These are phyloP conservation scores for Lentinula raphanica DNA, from an alignment of 768 basidiomycete species.

Conservation along the genomic window DNA sequence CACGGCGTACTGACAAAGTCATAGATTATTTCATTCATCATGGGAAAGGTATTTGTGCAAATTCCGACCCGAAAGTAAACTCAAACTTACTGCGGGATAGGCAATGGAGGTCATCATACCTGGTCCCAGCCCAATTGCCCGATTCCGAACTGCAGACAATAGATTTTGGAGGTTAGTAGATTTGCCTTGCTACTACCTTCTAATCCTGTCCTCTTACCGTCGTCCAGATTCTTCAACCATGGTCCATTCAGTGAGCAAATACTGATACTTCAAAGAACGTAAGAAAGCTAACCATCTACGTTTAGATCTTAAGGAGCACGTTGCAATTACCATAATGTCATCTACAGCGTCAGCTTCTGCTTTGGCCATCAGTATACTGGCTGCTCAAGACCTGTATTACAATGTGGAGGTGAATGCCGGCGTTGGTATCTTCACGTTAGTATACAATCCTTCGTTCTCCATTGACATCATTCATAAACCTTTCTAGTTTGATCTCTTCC, in stretches of 20 bases:
- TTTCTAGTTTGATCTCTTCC: conserved; percentile 25
- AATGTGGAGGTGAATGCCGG: conserved; percentile 32
- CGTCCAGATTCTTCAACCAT: conserved; percentile 37
- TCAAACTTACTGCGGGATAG: conserved; percentile 5
- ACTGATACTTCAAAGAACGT: conserved; percentile 2
- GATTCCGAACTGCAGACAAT: conserved; percentile 22
- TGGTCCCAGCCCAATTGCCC: conserved; percentile 17
- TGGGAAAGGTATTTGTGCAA: conserved; percentile 29
- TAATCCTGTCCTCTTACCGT: background rate
- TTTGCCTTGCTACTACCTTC: background rate
- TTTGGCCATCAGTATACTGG: conserved; percentile 48
- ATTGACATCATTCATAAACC: conserved; percentile 9
- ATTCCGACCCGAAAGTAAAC: background rate
- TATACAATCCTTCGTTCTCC: background rate
- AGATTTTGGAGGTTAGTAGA: conserved; percentile 28
- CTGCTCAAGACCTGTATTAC: conserved; percentile 51
- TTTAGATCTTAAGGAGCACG: conserved; percentile 41
- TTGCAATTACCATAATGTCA: conserved; percentile 50
- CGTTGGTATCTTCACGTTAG: conserved; percentile 34
- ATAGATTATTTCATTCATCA: conserved; percentile 34
- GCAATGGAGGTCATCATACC: conserved; percentile 26
- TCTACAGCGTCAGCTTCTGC: conserved; percentile 48
- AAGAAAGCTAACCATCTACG: background rate
- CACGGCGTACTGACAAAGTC: background rate
- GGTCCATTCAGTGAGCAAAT: conserved; percentile 43